Evolutionary conservation across 2,329 filamentous ascomycete genomes (phyloP), one percentile per base, ranked within the genome.

Genomic region (Microdochium bolleyi): DNA sequence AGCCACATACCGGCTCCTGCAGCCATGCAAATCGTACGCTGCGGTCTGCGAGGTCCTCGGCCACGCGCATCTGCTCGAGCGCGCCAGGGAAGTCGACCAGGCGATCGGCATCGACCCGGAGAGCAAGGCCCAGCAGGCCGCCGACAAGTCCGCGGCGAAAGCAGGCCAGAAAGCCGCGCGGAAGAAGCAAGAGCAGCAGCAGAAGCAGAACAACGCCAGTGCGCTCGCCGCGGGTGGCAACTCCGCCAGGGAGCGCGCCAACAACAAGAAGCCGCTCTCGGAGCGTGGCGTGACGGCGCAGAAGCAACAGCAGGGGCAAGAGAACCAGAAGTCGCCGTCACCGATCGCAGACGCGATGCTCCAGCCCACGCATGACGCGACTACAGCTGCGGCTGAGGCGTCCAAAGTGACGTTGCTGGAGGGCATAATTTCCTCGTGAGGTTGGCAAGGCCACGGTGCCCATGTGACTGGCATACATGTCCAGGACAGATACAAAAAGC

Each of bases 11-110:
- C 76, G 78, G 54, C 68, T 74, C 3, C 76, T 94, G 59, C 83
- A 81, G 56, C 69, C 73, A 49, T 79, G 80, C 55, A 91, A 86
- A 70, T 87, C 80, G 60, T 96, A 96, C 63, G 72, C 71, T 9
- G 83, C 88, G 51, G 68, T 85, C 2, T 87, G 90, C 62, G 75
- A 83, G 53, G 71, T 78, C 1, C 69, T 97, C 27, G 82, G 77
- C 1, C 76, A 89, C 34, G 76, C 83, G 2, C 77, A 85, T 53
- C 68, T 95, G 48, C 62, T 83, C 21, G 78, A 82, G 30, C 70
- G 74, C 55, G 92, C 92, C 0, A 74, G 74, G 48, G 78, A 81
- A 7, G 74, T 85, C 3, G 92, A 96, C 63, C 66, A 75, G 52
- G 73, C 76, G 30, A 70, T 89, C 14, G 82, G 79, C 16, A 73